These are phyloP conservation scores for Penicillium alfredii DNA, from an alignment of 495 filamentous ascomycete genomes.

Conservation along the genomic window DNA sequence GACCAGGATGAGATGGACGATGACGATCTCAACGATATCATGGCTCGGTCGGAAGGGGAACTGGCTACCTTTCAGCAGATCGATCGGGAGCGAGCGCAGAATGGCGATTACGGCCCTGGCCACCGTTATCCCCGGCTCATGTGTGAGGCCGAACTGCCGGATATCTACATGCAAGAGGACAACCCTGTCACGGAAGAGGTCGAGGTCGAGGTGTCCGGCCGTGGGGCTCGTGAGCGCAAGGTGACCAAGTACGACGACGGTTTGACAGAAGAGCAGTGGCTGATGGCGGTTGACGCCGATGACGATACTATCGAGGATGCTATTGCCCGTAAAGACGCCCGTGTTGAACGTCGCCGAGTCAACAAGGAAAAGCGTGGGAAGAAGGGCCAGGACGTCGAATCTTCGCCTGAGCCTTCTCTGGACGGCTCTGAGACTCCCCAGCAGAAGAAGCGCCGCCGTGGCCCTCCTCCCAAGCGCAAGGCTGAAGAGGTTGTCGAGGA, in stretches of 20 bases:
- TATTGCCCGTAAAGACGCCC: slow-evolving; percentile 80
- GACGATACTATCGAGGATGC: slow-evolving; percentile 92
- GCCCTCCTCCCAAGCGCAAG: slow-evolving; percentile 76
- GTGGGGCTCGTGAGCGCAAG: slow-evolving; percentile 89
- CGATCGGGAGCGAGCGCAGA: slow-evolving; percentile 64
- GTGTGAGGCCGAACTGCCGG: slow-evolving; percentile 81
- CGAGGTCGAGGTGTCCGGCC: slow-evolving; percentile 68
- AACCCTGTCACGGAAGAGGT: slow-evolving; percentile 75
- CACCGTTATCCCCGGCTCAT: slow-evolving; percentile 70
- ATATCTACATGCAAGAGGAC: slow-evolving; percentile 85
- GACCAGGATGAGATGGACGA: slow-evolving; percentile 94
- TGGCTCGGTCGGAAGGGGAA: slow-evolving; percentile 72
- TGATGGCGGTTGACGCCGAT: slow-evolving; percentile 86
- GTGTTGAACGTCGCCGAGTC: slow-evolving; percentile 67
- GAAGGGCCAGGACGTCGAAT: slow-evolving; percentile 50
- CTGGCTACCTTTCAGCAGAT: slow-evolving; percentile 64
- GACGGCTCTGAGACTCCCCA: slow-evolving; percentile 71
- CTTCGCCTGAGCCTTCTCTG: slow-evolving; percentile 67
- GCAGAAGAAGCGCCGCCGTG: slow-evolving; percentile 70
- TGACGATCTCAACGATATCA: slow-evolving; percentile 88
- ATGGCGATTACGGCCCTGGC: slow-evolving; percentile 61
- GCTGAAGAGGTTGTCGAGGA: slow-evolving; percentile 74
- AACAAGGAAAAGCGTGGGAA: slow-evolving; percentile 61
- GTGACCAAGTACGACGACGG: slow-evolving; percentile 94
- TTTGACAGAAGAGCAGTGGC: slow-evolving; percentile 96